Base-by-base conservation (phyloP, 2,329 filamentous ascomycete species). In the Scedosporium boydii region DNA sequence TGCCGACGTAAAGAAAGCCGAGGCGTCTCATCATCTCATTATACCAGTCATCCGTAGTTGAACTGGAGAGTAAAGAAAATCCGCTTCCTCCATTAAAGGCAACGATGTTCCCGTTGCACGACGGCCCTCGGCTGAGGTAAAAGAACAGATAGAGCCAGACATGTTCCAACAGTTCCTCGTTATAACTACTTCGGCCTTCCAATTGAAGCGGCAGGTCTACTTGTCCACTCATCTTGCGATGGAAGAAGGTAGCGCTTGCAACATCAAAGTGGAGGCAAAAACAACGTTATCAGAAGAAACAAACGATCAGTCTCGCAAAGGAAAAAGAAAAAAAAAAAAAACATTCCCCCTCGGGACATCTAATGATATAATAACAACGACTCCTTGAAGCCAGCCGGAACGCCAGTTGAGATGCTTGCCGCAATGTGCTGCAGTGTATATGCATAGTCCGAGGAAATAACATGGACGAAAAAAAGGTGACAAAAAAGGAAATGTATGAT, bases 391-490 rank as follows among this genome's bases (percentile, higher is more conserved):
- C 23, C 23, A 14, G 23, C 51, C 51, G 21, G 12, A 55, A 55
- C 51, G 51, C 51, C 51, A 55, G 21, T 23, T 23, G 6, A 16
- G 27, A 55, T 55, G 51, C 51, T 55, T 48, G 27, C 51, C 51
- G 23, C 23, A 55, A 55, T 55, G 51, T 55, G 51, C 51, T 55
- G 51, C 18, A 55, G 51, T 55, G 51, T 55, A 55, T 55, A 55
- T 55, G 51, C 51, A 23, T 55, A 27, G 12, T 55, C 18, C 51
- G 51, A 55, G 34, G 12, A 14, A 38, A 38, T 38, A 38, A 55
- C 12, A 55, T 23, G 21, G 23, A 55, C 29, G 29, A 55, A 55
- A 55, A 23, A 48, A 29, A n/a, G 3, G 21, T 14, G 14, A 55
- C 29, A 55, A 9, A 23, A 55, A 23, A 26, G 23, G 51, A 55